Base-by-base conservation (phyloP, 1,139 yeast genomes). In the Arxiozyma bovina region DNA sequence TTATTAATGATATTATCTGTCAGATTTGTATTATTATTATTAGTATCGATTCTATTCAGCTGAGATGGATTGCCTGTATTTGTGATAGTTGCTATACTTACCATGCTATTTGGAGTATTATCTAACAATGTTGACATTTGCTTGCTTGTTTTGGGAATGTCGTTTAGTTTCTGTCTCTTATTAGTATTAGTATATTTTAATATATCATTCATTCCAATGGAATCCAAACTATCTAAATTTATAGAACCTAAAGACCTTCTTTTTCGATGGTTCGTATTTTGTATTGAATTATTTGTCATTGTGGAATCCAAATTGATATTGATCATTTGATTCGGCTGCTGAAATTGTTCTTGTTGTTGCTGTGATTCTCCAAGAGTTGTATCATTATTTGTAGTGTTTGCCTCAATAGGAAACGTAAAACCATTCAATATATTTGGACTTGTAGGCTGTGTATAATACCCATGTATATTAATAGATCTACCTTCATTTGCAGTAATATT, bases 361-460 rank as follows among this genome's bases (percentile, higher is more conserved):
- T 34, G 40, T 12, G 40, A 34, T n/a, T 34, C 40, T 34, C 17
- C 42, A 41, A 46, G 17, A 21, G 22, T 38, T 5, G 42, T 15
- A 22, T 15, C 43, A 12, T 34, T 22, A 6, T 21, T 46, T n/a
- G 42, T 46, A 3, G 42, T 12, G 34, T 34, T 46, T 6, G 49
- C 22, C 4, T 46, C 49, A 38, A 46, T 38, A 4, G 49, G 42
- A 23, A 55, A 55, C 4, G 53, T 50, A 27, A 52, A 51, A 12
- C 53, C 51, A 21, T 38, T 21, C 46, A 45, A 17, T 45, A 49
- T 11, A 23, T 65, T 65, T 11, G 69, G 68, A 53, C 67, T 63
- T 2, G 67, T 64, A 11, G 69, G 69, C 50, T 64, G 66, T 17
- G 68, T 64, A 50, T 65, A 64, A 56, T 63, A 64, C 7, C 67